Conservation (phyloP, 2,329 filamentous ascomycete genomes). For the Hirsutella thompsonii region DNA sequence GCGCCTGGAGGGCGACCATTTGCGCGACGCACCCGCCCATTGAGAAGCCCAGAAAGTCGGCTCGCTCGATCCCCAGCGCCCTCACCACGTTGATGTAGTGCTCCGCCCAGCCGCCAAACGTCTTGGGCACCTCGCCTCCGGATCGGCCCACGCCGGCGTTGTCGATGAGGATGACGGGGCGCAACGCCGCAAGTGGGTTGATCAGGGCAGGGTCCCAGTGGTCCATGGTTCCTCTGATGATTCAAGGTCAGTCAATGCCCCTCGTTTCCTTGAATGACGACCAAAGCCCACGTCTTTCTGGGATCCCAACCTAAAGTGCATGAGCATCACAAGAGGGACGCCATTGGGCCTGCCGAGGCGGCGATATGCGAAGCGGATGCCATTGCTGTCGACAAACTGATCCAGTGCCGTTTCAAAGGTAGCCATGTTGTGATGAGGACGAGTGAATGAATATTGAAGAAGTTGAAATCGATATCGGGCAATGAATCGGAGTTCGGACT, state of each 20-base stretch:
- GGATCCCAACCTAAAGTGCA: slow-evolving; percentile 16
- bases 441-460: too few relatives aligned
- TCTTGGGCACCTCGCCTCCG: slow-evolving; percentile 24
- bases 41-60: slow-evolving; percentile 35
- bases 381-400: slow-evolving; percentile 16
- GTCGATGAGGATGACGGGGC: slow-evolving; percentile 33
- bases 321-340: slow-evolving; percentile 18
- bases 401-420: slow-evolving; percentile 16
- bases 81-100: slow-evolving; percentile 21
- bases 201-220: slow-evolving; percentile 30
- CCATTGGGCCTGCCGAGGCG: slow-evolving; percentile 15
- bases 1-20: slow-evolving; percentile 26
- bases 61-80: slow-evolving; percentile 22
- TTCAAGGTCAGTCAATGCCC: background rate
- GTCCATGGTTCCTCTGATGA: slow-evolving; percentile 22
- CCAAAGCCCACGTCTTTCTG: too few relatives aligned
- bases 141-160: slow-evolving; percentile 33
- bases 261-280: too few relatives aligned
- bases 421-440: slow-evolving; percentile 7
- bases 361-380: slow-evolving; percentile 18
- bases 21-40: slow-evolving; percentile 35
- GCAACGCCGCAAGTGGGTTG: slow-evolving; percentile 26
- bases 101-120: slow-evolving; percentile 16
- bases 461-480: too few relatives aligned
- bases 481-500: too few relatives aligned